Evolutionary conservation across 768 basidiomycete genomes (phyloP).

Genomic region (Daedalea quercina): DNA sequence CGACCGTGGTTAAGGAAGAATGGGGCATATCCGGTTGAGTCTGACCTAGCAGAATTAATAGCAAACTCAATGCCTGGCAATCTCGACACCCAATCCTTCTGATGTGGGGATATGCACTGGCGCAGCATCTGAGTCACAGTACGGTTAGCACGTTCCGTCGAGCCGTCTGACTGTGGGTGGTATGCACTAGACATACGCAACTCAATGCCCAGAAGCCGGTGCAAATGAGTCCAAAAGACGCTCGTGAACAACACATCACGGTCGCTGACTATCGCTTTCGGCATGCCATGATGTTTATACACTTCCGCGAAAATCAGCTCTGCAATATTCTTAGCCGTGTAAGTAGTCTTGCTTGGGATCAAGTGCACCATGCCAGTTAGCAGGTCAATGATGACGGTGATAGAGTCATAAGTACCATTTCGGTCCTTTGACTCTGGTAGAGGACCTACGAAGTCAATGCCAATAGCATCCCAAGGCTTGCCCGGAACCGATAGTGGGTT

Average conservation of each 20-base stretch:
- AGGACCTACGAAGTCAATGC: slow-evolving; percentile 33
- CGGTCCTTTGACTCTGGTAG: slow-evolving; percentile 24
- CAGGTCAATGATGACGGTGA: slow-evolving; percentile 18
- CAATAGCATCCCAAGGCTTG: slow-evolving; percentile 31
- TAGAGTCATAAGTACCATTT: slow-evolving; percentile 17
- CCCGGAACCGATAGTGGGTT: slow-evolving; percentile 24
- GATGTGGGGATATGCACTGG: slow-evolving; percentile 3
- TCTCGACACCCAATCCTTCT: slow-evolving; percentile 24
- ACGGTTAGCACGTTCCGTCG: slow-evolving; percentile 15
- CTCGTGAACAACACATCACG: slow-evolving; percentile 29
- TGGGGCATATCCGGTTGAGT: slow-evolving; percentile 30
- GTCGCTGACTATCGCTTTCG: slow-evolving; percentile 21
- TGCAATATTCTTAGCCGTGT: slow-evolving; percentile 26
- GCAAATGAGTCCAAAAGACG: slow-evolving; percentile 25
- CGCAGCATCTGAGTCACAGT: slow-evolving; percentile 15
- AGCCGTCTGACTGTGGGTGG: slow-evolving; percentile 28
- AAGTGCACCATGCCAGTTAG: slow-evolving; percentile 20
- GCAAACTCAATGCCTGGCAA: slow-evolving; percentile 32
- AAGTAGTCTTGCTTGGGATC: slow-evolving; percentile 22
- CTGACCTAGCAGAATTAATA: slow-evolving; percentile 26
- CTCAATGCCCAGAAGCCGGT: slow-evolving; percentile 13
- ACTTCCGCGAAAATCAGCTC: slow-evolving; percentile 28
- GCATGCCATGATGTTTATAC: slow-evolving; percentile 30
- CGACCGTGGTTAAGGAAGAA: slow-evolving; percentile 21
- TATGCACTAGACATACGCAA: slow-evolving; percentile 21